A percentile compares a stretch with the other conserved stretches of the same genome.
phyloP scores from a whole-genome alignment of 164 flowering plant species.

The Vitis cinerea region DNA sequence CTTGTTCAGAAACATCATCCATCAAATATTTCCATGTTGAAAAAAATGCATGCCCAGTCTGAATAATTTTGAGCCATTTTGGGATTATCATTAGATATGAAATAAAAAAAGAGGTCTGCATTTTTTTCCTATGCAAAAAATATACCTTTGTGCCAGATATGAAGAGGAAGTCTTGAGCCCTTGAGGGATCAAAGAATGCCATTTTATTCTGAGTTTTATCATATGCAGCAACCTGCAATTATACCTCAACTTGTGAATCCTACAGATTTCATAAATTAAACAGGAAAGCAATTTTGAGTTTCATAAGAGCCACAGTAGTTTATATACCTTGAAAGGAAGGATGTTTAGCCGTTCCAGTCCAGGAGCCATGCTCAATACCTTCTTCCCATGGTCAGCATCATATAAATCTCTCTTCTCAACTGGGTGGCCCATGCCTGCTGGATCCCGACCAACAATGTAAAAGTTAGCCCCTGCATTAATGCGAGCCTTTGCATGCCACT shows the following conservation, averaged over 20 bases:
- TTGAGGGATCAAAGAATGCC: conserved; percentile 96
- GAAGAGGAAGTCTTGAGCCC: conserved; percentile 88
- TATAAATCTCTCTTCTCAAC: conserved; percentile 86
- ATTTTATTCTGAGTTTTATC: conserved; percentile 78
- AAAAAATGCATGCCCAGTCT: too few relatives aligned
- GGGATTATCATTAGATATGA: too few relatives aligned
- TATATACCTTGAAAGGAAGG: conserved; percentile 82
- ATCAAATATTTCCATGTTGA: too few relatives aligned
- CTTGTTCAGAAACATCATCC: not conserved
- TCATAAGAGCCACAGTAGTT: not conserved
- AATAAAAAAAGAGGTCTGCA: too few relatives aligned
- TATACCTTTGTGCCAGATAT: conserved; percentile 97
- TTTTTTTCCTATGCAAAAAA: too few relatives aligned
- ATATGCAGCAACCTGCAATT: conserved; percentile 90
- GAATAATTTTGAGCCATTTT: too few relatives aligned
- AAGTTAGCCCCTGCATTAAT: conserved; percentile 99
- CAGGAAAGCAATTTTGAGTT: not conserved
- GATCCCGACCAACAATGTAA: conserved; percentile 96
- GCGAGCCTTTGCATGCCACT: conserved; percentile 99
- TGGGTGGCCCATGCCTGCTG: conserved; percentile 99
- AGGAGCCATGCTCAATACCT: conserved; percentile 96
- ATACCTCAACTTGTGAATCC: not conserved
- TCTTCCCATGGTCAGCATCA: conserved; percentile 97
- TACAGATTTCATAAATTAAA: not conserved
- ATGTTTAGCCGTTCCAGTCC: conserved; percentile 91